phyloP scores from a whole-genome alignment of 2,329 filamentous ascomycete genomes.

The Cryoendolithus antarcticus region DNA sequence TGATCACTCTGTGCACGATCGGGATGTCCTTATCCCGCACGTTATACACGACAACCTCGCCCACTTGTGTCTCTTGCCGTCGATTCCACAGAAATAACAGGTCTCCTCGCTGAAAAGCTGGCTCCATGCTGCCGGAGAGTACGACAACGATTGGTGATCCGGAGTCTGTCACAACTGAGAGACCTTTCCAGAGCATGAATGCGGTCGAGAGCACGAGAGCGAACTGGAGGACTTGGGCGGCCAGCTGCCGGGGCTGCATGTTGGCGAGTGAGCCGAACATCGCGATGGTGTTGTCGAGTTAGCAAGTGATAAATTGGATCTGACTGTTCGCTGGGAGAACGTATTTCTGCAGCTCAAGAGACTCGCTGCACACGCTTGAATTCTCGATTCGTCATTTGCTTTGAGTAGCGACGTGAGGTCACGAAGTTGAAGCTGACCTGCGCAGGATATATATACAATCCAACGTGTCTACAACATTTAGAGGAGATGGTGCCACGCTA shows the following conservation, averaged over 20 bases:
- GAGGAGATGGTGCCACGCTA: no score
- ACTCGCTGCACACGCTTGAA: no score
- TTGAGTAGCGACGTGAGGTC: no score
- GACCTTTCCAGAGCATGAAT: slow-evolving; percentile 86
- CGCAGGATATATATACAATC: no score
- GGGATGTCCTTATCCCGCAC: slow-evolving; percentile 90
- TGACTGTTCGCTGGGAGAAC: no score
- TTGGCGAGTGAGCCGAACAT: slow-evolving; percentile 57
- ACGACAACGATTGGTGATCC: slow-evolving; percentile 64
- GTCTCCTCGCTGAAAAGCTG: slow-evolving; percentile 68
- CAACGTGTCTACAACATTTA: no score
- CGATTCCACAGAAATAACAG: slow-evolving; percentile 68
- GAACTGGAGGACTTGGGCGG: slow-evolving; percentile 78
- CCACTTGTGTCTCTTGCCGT: slow-evolving; percentile 49
- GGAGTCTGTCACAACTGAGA: slow-evolving; percentile 61
- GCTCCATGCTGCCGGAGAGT: slow-evolving; percentile 75
- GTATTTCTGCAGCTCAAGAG: no score
- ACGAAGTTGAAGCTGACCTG: no score
- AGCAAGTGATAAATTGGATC: no score
- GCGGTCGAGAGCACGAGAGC: slow-evolving; percentile 79
- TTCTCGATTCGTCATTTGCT: no score
- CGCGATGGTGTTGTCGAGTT: slow-evolving; percentile 11
- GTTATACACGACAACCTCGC: slow-evolving; percentile 70
- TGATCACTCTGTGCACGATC: slow-evolving; percentile 86
- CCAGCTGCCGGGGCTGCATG: slow-evolving; percentile 66